phyloP scores from a whole-genome alignment of 805 yeast genomes.

The Starmerella apicola region DNA sequence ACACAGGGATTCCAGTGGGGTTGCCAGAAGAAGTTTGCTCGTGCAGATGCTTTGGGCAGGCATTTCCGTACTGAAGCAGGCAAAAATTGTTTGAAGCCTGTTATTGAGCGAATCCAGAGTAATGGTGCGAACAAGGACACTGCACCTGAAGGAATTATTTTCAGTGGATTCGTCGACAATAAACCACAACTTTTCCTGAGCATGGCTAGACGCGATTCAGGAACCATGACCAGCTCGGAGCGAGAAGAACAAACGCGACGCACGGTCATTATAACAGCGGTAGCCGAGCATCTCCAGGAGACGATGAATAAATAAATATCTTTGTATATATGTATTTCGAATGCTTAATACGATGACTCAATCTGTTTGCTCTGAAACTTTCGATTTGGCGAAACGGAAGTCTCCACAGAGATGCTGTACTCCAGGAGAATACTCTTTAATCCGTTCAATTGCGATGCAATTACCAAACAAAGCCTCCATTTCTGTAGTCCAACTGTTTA shows the following conservation, averaged over 20 bases:
- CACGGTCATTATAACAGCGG: constrained; percentile 22
- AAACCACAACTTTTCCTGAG: constrained; percentile 17
- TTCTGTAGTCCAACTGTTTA: constrained; percentile 28
- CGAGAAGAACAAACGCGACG: constrained; percentile 21
- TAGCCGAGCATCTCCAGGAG: constrained; percentile 19
- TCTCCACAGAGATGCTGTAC: constrained; percentile 66
- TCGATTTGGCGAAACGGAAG: too few species aligned
- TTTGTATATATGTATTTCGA: too few species aligned
- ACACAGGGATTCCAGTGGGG: constrained; percentile 44
- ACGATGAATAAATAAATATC: too few species aligned
- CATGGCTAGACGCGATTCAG: constrained; percentile 5
- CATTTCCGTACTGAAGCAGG: constrained; percentile 71
- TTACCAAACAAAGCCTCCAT: constrained; percentile 19
- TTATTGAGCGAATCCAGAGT: constrained; percentile 38
- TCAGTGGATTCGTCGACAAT: constrained; percentile 13
- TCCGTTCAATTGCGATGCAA: constrained; percentile 41
- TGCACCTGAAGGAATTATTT: constrained; percentile 22
- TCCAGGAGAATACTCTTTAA: constrained; percentile 81
- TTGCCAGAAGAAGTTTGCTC: constrained; percentile 58
- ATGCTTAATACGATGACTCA: too few species aligned
- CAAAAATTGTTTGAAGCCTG: constrained; percentile 51
- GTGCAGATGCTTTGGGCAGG: constrained; percentile 66
- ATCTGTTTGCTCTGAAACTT: too few species aligned
- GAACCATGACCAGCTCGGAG: constrained; percentile 7
- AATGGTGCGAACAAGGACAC: constrained; percentile 13